Evolutionary conservation across 257 asterid species (phyloP).

Genomic region (Capsicum baccatum): DNA sequence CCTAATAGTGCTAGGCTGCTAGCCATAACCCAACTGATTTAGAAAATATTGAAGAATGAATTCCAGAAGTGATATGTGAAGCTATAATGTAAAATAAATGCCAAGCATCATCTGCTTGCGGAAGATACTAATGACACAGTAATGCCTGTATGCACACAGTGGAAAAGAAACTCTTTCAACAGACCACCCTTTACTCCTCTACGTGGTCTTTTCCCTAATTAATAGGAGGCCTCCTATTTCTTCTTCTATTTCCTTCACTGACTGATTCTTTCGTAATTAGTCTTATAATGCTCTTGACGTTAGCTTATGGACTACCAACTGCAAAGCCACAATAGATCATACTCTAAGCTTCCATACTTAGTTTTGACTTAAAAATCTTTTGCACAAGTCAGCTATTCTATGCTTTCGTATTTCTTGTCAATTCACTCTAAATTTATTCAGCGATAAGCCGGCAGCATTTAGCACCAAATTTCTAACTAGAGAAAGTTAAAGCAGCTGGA

Average conservation of each 20-base stretch:
- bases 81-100: too few species aligned
- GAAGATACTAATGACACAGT: neutral
- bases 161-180: neutral
- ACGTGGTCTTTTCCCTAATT: neutral
- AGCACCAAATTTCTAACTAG: neutral
- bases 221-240: constrained; percentile 1
- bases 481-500: neutral
- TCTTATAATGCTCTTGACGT: neutral
- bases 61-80: too few species aligned
- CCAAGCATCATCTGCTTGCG: too few species aligned
- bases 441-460: neutral
- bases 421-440: neutral
- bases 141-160: neutral
- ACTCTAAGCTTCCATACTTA: neutral
- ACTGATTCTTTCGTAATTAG: neutral
- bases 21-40: neutral
- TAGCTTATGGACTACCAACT: neutral
- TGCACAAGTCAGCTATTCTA: neutral
- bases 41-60: neutral
- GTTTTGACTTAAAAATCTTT: neutral
- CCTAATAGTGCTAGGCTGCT: neutral
- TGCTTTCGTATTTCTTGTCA: neutral
- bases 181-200: neutral
- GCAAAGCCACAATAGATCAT: neutral
- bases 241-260: neutral